A percentile compares a stretch with the other conserved stretches of the same genome.
phyloP scores from a whole-genome alignment of 306 rosid species.

The Morella rubra region DNA sequence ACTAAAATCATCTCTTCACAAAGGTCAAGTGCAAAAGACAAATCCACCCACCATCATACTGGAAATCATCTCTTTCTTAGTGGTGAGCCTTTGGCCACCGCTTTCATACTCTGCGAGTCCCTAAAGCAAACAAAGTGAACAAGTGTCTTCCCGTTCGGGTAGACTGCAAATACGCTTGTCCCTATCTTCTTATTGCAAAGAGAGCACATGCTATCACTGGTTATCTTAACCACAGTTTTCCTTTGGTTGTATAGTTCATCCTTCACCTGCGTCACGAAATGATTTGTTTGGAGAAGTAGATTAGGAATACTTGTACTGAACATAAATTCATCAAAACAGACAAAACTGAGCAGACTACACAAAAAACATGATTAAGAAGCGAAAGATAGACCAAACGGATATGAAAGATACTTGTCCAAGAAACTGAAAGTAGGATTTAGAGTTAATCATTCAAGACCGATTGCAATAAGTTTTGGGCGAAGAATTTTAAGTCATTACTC shows the following conservation, averaged over 20 bases:
- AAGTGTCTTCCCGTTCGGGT: conserved; percentile 87
- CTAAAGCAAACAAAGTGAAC: conserved; percentile 94
- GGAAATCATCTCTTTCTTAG: conserved; percentile 51
- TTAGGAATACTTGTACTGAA: background rate
- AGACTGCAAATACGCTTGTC: conserved; percentile 88
- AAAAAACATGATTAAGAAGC: background rate
- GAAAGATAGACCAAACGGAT: background rate
- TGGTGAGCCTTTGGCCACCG: conserved; percentile 63
- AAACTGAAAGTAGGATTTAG: background rate
- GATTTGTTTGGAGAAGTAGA: background rate
- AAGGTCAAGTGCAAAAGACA: background rate
- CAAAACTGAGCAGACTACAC: background rate
- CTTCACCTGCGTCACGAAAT: conserved; percentile 60
- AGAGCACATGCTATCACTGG: conserved; percentile 90
- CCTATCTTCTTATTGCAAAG: conserved; percentile 96
- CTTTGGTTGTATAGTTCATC: conserved; percentile 80
- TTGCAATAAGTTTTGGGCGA: background rate
- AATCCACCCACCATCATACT: background rate
- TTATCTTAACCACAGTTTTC: conserved; percentile 69
- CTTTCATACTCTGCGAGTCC: conserved; percentile 93
- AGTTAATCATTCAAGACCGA: background rate
- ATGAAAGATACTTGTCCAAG: background rate
- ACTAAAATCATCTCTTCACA: background rate
- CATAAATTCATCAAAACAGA: background rate
- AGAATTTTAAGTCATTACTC: background rate